Evolutionary conservation across 164 flowering plant genomes (phyloP).

Genomic region (Platanus orientalis): DNA sequence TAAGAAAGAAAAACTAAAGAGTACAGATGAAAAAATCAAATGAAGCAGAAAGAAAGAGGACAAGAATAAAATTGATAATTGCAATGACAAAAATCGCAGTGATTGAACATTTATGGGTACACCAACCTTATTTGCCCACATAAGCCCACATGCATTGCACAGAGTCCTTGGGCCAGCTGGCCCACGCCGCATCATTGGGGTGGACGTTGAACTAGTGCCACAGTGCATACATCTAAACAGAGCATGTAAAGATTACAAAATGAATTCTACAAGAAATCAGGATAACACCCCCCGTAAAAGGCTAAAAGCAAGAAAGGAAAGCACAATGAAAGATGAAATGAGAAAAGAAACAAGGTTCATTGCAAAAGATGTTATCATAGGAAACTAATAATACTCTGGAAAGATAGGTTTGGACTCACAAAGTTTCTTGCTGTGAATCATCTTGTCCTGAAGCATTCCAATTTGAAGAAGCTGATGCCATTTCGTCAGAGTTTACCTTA

Average conservation of each 20-base stretch:
- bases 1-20: too few species aligned
- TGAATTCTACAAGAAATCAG: not conserved
- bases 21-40: too few species aligned
- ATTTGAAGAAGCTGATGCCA: slow-evolving; percentile 32
- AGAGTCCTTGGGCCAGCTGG: slow-evolving; percentile 65
- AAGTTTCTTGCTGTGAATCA: slow-evolving; percentile 38
- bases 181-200: slow-evolving; percentile 84
- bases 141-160: slow-evolving; percentile 87
- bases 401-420: slow-evolving; percentile 33
- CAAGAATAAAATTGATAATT: too few species aligned
- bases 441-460: slow-evolving; percentile 36
- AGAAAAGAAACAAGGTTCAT: too few species aligned
- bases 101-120: not conserved
- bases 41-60: too few species aligned
- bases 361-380: too few species aligned
- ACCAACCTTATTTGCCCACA: slow-evolving; percentile 69
- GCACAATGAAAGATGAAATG: not conserved
- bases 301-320: too few species aligned
- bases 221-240: slow-evolving; percentile 54
- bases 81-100: too few species aligned
- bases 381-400: too few species aligned
- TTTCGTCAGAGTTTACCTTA: slow-evolving; percentile 37
- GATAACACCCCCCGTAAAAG: not conserved
- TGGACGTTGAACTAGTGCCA: slow-evolving; percentile 55
- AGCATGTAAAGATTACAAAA: slow-evolving; percentile 9